Evolutionary conservation across 2,329 filamentous ascomycete species (phyloP), one percentile per base, ranked within the genome.

Genomic region (Decorospora gaudefroyi): DNA sequence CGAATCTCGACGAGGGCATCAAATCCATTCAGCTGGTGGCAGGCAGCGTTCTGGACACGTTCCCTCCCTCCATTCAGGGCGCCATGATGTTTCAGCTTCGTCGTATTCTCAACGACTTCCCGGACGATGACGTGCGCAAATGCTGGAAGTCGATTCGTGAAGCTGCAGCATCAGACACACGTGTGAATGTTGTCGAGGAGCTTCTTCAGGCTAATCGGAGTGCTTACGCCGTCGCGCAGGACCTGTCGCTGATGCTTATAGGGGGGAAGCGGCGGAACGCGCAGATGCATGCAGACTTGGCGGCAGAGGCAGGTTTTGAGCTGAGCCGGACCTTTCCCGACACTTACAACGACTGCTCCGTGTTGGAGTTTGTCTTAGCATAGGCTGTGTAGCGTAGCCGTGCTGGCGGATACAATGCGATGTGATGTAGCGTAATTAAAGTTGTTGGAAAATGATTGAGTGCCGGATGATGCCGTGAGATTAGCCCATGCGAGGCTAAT

Each of bases 181-280:
- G 30, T n/a, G 30, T 32, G 5, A 9, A 18, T 18, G 30, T 32
- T 6, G 30, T 32, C 13, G 30, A 32, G 16, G 30, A 32, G 30
- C 30, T 32, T 13, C 30, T 32, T 2, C 30, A 32, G 30, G 30
- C 8, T 7, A 32, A 32, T 10, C 30, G 30, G 6, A 32, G 12
- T 6, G 15, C 30, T 8, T 32, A 32, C 30, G 30, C 30, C 9
- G 18, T 32, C 6, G 30, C 30, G 30, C 30, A 32, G 12, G 30
- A 32, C 18, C n/a, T 32, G n/a, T 32, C 30, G 11, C n/a, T 32
- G 10, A 32, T 32, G 30, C 13, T 32, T 6, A 16, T 32, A 2
- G 30, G 30, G 30, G 30, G 30, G 8, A 32, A 32, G n/a, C 30
- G 30, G 30, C 30, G 30, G n/a, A 32, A 18, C 19, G 30, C 30